A percentile compares a stretch with the other conserved stretches of the same genome.
phyloP scores from a whole-genome alignment of 768 basidiomycete genomes.

The Suillus clintonianus region DNA sequence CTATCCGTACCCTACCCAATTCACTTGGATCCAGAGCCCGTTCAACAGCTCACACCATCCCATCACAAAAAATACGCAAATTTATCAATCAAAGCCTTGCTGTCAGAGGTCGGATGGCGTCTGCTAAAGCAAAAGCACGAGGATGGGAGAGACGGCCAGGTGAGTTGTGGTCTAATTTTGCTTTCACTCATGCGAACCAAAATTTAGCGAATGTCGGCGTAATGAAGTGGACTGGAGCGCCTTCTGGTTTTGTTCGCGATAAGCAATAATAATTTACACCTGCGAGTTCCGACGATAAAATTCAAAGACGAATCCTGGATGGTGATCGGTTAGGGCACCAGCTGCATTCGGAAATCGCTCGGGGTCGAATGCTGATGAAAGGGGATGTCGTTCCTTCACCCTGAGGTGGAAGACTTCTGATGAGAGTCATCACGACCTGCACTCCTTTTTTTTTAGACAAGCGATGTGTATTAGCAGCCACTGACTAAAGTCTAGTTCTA shows the following conservation, averaged over 20 bases:
- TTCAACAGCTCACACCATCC: conserved; percentile 44
- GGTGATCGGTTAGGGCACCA: background rate
- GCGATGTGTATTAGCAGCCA: too few relatives aligned
- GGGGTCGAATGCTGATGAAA: background rate
- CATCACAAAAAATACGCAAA: conserved; percentile 48
- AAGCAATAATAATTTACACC: conserved; percentile 5
- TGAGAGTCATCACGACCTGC: background rate
- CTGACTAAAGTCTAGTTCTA: too few relatives aligned
- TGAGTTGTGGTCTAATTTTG: conserved; percentile 28
- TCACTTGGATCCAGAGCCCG: conserved; percentile 28
- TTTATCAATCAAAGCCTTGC: conserved; percentile 57
- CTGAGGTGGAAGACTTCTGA: background rate
- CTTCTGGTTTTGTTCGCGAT: conserved; percentile 51
- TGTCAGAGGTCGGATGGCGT: conserved; percentile 38
- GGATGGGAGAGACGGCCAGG: conserved; percentile 65
- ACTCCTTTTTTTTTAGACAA: too few relatives aligned
- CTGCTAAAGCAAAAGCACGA: conserved; percentile 37
- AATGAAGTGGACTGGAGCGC: conserved; percentile 54
- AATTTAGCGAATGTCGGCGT: conserved; percentile 55
- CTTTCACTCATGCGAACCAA: background rate
- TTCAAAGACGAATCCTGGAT: background rate
- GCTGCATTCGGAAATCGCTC: background rate
- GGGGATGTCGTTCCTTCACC: background rate
- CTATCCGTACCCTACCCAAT: conserved; percentile 48
- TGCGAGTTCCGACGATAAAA: background rate